Evolutionary conservation across 805 yeast species (phyloP).

Genomic region (Barnettozyma sp.): DNA sequence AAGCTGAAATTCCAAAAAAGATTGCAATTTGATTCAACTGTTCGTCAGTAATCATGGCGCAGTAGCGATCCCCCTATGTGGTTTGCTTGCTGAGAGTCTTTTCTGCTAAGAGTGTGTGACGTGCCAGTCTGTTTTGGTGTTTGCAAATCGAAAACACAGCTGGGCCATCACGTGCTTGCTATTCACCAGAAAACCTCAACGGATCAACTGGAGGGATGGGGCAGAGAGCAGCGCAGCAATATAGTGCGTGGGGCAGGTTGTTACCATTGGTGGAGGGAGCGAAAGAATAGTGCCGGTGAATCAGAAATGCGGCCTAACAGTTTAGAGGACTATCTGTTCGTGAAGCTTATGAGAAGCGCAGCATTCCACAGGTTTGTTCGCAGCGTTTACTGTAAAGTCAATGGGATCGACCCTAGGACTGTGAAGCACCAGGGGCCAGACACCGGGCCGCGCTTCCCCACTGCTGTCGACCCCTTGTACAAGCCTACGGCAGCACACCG

Average conservation of each 20-base stretch:
- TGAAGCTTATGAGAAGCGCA: constrained; percentile 44
- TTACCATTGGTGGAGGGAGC: too few species aligned
- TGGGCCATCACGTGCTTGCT: too few species aligned
- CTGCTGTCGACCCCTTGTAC: constrained; percentile 16
- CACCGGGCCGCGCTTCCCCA: constrained; percentile 16
- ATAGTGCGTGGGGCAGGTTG: too few species aligned
- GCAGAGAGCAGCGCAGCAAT: too few species aligned
- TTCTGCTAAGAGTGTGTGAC: too few species aligned
- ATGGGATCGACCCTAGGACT: constrained; percentile 45
- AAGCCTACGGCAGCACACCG: constrained; percentile 49
- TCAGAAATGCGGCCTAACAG: constrained; percentile 23
- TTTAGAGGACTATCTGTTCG: constrained; percentile 42
- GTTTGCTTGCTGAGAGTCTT: too few species aligned
- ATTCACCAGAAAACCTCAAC: too few species aligned
- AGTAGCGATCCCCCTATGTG: too few species aligned
- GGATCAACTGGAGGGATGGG: too few species aligned
- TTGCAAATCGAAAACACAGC: too few species aligned
- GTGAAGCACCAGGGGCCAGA: constrained; percentile 10
- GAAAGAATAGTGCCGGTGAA: background rate
- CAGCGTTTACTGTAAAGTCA: constrained; percentile 54
- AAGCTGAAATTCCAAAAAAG: constrained; percentile 63
- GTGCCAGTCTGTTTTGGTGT: too few species aligned
- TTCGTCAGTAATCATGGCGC: constrained; percentile 70
- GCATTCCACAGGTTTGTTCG: constrained; percentile 59
- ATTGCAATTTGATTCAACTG: constrained; percentile 72